Evolutionary conservation across 169 alveolate genomes (phyloP).

Genomic region (Plasmodium yoelii): DNA sequence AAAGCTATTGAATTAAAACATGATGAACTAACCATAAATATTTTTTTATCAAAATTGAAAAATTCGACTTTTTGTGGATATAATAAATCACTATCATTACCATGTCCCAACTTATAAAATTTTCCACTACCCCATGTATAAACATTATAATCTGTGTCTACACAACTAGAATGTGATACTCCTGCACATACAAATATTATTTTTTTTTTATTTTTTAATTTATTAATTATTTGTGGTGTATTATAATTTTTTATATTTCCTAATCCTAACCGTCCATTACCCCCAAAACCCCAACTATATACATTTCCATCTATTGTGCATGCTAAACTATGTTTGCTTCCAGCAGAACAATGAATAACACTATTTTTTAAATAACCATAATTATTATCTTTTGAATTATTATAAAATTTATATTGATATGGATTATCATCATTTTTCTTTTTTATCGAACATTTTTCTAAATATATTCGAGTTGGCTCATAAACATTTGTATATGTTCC

Average conservation of each 20-base stretch:
- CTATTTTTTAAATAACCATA: not conserved
- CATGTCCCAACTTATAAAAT: slow-evolving; percentile 89
- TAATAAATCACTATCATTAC: slow-evolving; percentile 35
- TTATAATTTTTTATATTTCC: slow-evolving; percentile 83
- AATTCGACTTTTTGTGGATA: slow-evolving; percentile 32
- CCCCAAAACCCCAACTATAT: slow-evolving; percentile 89
- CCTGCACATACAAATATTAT: slow-evolving; percentile 88
- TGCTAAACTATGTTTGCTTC: slow-evolving; percentile 83
- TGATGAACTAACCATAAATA: slow-evolving; percentile 50
- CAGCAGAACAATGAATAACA: slow-evolving; percentile 82
- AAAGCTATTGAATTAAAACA: slow-evolving; percentile 78
- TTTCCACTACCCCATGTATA: slow-evolving; percentile 92
- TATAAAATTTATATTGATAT: not conserved
- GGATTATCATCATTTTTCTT: not conserved
- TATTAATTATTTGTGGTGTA: slow-evolving; percentile 77
- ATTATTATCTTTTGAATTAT: slow-evolving; percentile 20
- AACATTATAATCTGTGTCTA: slow-evolving; percentile 87
- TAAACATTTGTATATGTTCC: slow-evolving; percentile 80
- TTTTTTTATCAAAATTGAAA: slow-evolving; percentile 25
- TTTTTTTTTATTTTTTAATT: slow-evolving; percentile 46
- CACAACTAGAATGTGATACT: slow-evolving; percentile 90
- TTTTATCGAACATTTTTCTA: not conserved
- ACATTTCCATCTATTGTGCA: slow-evolving; percentile 74
- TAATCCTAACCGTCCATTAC: slow-evolving; percentile 88
- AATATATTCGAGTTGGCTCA: slow-evolving; percentile 80